These are phyloP conservation scores for Fusarium continuum DNA, from an alignment of 2,329 filamentous ascomycete species.

Conservation along the genomic window DNA sequence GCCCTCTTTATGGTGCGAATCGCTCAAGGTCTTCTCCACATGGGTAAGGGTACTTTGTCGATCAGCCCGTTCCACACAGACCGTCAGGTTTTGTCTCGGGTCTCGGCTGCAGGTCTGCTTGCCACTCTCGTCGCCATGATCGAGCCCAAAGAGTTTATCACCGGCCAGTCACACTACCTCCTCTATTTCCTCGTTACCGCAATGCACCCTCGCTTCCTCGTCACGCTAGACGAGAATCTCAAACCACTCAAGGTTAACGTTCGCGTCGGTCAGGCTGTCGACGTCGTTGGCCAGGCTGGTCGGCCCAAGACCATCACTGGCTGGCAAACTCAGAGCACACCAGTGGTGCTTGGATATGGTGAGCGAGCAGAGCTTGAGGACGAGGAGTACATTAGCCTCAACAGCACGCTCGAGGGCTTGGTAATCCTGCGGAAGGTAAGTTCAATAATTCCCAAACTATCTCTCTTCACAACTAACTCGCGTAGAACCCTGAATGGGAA, in stretches of 20 bases:
- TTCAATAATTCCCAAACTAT: background rate
- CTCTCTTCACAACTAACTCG: constrained; percentile 19
- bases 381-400: constrained; percentile 94
- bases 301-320: constrained; percentile 98
- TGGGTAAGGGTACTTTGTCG: constrained; percentile 97
- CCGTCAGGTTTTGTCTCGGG: constrained; percentile 91
- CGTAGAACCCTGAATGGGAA: constrained; percentile 54
- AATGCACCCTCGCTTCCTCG: constrained; percentile 95
- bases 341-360: constrained; percentile 91
- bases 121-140: constrained; percentile 93
- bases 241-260: constrained; percentile 96
- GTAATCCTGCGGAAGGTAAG: constrained; percentile 96
- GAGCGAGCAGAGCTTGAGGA: constrained; percentile 97
- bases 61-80: constrained; percentile 99
- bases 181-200: constrained; percentile 97
- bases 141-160: constrained; percentile 87
- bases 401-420: constrained; percentile 89
- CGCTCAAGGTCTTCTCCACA: constrained; percentile 95
- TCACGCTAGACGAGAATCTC: constrained; percentile 94
- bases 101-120: constrained; percentile 87
- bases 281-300: constrained; percentile 96
- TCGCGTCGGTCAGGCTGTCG: constrained; percentile 95
- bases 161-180: constrained; percentile 80
- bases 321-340: constrained; percentile 99
- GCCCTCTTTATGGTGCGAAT: constrained; percentile 99